These are phyloP conservation scores for Candolleomyces eurysporus DNA, from an alignment of 768 basidiomycete genomes.

Conservation along the genomic window DNA sequence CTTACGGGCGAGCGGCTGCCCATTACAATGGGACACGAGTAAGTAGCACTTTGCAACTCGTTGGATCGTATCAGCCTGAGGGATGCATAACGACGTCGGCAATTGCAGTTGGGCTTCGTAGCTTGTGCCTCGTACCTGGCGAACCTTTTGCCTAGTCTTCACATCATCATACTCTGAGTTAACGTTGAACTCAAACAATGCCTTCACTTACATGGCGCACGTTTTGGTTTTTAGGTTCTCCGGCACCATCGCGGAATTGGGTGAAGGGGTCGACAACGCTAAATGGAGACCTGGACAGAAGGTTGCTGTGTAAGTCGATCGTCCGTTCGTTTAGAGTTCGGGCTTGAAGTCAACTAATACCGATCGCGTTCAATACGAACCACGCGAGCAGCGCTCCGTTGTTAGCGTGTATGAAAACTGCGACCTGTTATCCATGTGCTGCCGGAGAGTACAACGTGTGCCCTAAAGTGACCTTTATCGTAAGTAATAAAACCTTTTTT, in stretches of 20 bases:
- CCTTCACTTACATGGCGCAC: background rate
- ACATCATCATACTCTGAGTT: background rate
- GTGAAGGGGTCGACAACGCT: constrained; percentile 28
- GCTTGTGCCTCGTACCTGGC: background rate
- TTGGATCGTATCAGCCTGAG: too few relatives aligned
- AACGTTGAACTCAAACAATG: background rate
- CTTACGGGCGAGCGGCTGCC: constrained; percentile 40
- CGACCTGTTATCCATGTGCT: constrained; percentile 31
- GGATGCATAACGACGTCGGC: too few relatives aligned
- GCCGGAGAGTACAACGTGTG: constrained; percentile 34
- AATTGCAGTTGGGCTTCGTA: too few relatives aligned
- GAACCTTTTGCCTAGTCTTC: background rate
- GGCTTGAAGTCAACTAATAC: background rate
- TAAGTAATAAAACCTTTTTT: constrained; percentile 15
- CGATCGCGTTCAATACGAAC: background rate
- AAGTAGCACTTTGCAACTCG: background rate
- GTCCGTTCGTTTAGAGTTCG: background rate
- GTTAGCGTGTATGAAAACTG: constrained; percentile 34
- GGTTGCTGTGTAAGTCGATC: constrained; percentile 27
- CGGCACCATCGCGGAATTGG: constrained; percentile 33
- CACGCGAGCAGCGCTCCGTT: constrained; percentile 36
- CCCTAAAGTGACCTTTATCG: constrained; percentile 31
- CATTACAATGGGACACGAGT: constrained; percentile 48
- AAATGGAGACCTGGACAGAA: constrained; percentile 34
- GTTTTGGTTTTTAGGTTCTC: constrained; percentile 23